These are phyloP conservation scores for Parathielavia appendiculata DNA, from an alignment of 495 filamentous ascomycete species.

Conservation along the genomic window DNA sequence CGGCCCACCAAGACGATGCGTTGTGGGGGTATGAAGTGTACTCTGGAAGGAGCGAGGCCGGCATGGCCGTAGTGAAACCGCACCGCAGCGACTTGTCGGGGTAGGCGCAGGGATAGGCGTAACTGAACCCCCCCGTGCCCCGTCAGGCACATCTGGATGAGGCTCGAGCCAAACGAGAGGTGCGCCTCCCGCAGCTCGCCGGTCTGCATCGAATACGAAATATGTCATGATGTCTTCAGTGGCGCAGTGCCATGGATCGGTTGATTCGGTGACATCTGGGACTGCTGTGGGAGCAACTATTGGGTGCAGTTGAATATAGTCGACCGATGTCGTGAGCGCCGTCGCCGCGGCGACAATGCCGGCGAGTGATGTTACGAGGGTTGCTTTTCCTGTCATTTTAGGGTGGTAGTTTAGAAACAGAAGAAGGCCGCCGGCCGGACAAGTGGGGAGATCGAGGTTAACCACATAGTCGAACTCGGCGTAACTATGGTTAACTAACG, in stretches of 20 bases:
- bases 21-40: background rate
- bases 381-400: no score
- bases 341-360: background rate
- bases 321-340: background rate
- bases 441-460: no score
- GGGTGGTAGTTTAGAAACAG: no score
- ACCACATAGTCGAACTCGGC: no score
- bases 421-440: no score
- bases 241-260: background rate
- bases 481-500: no score
- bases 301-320: background rate
- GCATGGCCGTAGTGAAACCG: constrained; percentile 3
- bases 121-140: background rate
- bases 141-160: constrained; percentile 1
- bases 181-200: background rate
- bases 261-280: background rate
- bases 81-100: constrained; percentile 5
- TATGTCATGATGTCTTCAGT: background rate
- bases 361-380: background rate
- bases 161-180: background rate
- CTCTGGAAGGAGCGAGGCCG: background rate
- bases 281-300: background rate
- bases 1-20: constrained; percentile 3
- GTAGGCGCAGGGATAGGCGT: background rate
- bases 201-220: background rate